Conservation (phyloP, 1,284 basidiomycete genomes). For the Blastosporella zonata region DNA sequence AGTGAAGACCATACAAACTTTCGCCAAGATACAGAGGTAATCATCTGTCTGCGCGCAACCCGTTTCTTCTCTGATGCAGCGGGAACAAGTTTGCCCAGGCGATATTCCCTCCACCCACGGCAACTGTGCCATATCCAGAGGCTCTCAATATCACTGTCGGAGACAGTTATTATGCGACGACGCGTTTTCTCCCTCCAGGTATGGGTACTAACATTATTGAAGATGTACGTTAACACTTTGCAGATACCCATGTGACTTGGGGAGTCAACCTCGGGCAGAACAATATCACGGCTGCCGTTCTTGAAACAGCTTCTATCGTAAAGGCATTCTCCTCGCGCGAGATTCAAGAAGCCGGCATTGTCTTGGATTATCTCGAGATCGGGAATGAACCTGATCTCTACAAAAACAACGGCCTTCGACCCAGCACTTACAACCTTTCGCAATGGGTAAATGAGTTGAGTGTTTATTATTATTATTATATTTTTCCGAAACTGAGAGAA, state of each 20-base stretch:
- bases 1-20: conserved; percentile 63
- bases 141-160: conserved; percentile 56
- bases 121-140: conserved; percentile 60
- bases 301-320: conserved; percentile 55
- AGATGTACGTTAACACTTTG: not conserved
- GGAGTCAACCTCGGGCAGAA: conserved; percentile 62
- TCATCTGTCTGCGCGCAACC: not conserved
- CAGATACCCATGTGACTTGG: conserved; percentile 63
- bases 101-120: conserved; percentile 27
- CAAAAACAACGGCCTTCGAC: conserved; percentile 44
- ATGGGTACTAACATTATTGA: conserved; percentile 9
- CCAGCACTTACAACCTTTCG: conserved; percentile 40
- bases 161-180: conserved; percentile 54
- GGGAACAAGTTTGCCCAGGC: conserved; percentile 17
- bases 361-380: conserved; percentile 55
- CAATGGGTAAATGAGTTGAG: conserved; percentile 53
- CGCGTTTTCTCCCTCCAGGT: conserved; percentile 53
- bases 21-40: conserved; percentile 40
- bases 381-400: conserved; percentile 69
- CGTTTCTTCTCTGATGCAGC: not conserved
- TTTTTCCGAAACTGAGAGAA: not conserved
- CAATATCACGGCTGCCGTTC: conserved; percentile 55
- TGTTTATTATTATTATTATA: not conserved
- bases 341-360: conserved; percentile 44
- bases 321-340: conserved; percentile 46